Base-by-base conservation (phyloP, 495 filamentous ascomycete genomes). In the Penicillium atrosanguineum region DNA sequence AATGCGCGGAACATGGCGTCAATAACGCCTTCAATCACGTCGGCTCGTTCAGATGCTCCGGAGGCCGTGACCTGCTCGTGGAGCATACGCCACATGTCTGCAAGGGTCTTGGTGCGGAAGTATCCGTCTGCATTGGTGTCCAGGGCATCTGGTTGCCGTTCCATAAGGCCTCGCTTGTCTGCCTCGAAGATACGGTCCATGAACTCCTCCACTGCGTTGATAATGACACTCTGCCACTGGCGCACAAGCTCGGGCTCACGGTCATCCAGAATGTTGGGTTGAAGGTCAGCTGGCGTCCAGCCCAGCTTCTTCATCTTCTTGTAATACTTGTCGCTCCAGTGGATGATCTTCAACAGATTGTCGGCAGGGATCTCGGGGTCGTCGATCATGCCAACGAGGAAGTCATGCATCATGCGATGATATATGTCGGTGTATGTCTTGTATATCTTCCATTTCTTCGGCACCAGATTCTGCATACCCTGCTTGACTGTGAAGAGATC, bases 361-460 rank as follows among this genome's bases (percentile, higher is more conserved):
- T 85, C 82, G 0, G 91, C 87, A 15, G 76, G 86, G 3, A 90
- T 76, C 19, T 90, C 83, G 0, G 87, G 83, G 55, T 96, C 89
- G 59, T 96, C 87, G 59, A 97, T 85, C 60, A 89, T 77, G 20
- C 72, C 79, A 45, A 92, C 76, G 4, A 99, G 79, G 70, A 90
- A 95, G 67, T 96, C 89, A 67, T 96, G 95, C 92, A 99, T 97
- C 59, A 90, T 79, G 51, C 81, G 79, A 70, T 97, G 94, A 63
- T 97, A 99, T 52, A 95, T 91, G 56, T 87, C 80, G 26, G 84
- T 83, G 69, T 95, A 97, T 16, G 89, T 95, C 65, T 85, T 83
- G 74, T 92, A 91, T 45, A 97, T 95, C 71, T 88, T 93, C 94
- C 94, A 99, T 62, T 95, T 96, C 72, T 94, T 95, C 23, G 94